Evolutionary conservation across 129 eudicot genomes (phyloP), one percentile per base, ranked within the genome.

Genomic region (Solidago caesia): DNA sequence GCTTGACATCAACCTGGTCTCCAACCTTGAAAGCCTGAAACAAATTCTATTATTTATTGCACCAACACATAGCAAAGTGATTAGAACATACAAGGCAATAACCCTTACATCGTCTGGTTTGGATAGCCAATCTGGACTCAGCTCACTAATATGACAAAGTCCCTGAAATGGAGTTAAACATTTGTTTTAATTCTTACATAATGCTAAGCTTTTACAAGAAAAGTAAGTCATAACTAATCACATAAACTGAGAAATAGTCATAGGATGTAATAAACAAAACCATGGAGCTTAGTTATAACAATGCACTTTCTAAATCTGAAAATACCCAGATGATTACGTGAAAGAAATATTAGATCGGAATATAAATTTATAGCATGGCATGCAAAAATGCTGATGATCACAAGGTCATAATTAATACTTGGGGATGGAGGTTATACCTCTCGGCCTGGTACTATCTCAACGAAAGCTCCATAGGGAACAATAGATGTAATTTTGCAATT

Each of bases 81-180:
- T 68, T 62, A 60, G 21, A 67, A 55, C 29, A 75, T 45, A 46
- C 2, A 21, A 71, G 53, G 53, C 4, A 47, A 68, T 46, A 26
- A 63, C 43, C 27, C 97, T 90, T 87, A 94, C 99, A 75, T 95
- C 97, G 41, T 95, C 99, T 41, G 99, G 81, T 86, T 89, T 95
- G 1, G 92, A 87, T 75, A 95, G 84, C 89, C 87, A 95, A 75
- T 81, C 83, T 57, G 94, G 79, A 79, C 94, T 91, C 87, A 95
- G 78, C 80, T 95, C 99, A 48, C 99, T 95, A 72, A 95, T 83
- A 84, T 95, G 99, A 87, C 97, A 95, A 48, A 95, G 97, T 72
- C 99, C 99, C 99, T 94, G 91, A 73, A 75, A 58, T 7, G 42
- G 12, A 66, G 41, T 42, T 7, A 53, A 62, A 49, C n/a, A 51